Conservation (phyloP, 2,329 filamentous ascomycete genomes). For the Cladophialophora psammophila region DNA sequence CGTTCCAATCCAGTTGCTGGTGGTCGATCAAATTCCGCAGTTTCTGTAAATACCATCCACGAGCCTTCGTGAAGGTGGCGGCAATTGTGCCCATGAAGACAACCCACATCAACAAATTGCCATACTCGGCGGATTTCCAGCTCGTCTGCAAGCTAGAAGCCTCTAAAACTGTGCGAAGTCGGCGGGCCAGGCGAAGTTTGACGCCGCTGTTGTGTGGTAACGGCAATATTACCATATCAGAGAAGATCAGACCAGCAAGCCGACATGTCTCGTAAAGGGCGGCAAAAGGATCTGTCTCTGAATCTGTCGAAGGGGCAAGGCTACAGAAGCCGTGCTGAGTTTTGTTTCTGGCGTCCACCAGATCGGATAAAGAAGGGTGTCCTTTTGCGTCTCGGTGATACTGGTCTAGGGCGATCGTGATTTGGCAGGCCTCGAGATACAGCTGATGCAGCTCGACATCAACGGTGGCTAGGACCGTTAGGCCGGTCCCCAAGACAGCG, state of each 20-base stretch:
- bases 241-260: conserved; percentile 5
- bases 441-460: not conserved
- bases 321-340: conserved; percentile 8
- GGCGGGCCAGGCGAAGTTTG: conserved; percentile 6
- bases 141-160: not conserved
- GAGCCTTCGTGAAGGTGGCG: not conserved
- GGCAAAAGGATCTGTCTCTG: not conserved
- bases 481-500: not conserved
- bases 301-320: not conserved
- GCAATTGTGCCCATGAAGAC: conserved; percentile 8
- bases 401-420: conserved; percentile 10
- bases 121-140: not conserved
- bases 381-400: conserved; percentile 4
- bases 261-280: conserved; percentile 1
- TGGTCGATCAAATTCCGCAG: not conserved
- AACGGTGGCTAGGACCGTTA: not conserved
- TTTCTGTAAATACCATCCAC: conserved; percentile 7
- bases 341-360: conserved; percentile 7
- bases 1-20: not conserved
- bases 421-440: not conserved
- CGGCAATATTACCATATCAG: conserved; percentile 7
- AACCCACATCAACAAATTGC: not conserved
- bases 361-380: not conserved
- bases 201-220: conserved; percentile 9
- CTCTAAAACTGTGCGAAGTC: not conserved